Conservation (phyloP, 2,329 filamentous ascomycete genomes). For the Paraphaeosphaeria sporulosa region DNA sequence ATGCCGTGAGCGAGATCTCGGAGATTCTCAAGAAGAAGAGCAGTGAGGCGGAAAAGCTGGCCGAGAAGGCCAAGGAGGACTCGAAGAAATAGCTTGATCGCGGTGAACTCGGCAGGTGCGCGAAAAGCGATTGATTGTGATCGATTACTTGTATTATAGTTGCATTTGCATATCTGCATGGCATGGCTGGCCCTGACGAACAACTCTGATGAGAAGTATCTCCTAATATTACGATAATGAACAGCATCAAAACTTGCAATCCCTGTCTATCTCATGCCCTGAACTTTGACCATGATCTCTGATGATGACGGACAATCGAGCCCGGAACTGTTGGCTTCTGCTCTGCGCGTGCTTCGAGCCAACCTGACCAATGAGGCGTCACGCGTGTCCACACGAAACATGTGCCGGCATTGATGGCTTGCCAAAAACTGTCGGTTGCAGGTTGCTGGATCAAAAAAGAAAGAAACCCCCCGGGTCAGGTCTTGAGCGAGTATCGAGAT, state of each 20-base stretch:
- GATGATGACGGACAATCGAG: no score
- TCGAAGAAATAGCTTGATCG: constrained; percentile 39
- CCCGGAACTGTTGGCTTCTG: no score
- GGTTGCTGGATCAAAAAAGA: no score
- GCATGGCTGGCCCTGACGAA: constrained; percentile 2
- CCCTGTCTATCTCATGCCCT: no score
- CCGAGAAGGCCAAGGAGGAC: constrained; percentile 46
- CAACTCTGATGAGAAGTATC: not conserved
- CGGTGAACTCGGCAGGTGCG: not conserved
- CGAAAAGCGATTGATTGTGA: not conserved
- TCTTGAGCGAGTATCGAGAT: no score
- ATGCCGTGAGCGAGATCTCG: constrained; percentile 55
- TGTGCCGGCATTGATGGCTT: no score
- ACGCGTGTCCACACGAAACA: no score
- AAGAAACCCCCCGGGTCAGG: no score
- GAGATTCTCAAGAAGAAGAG: constrained; percentile 46
- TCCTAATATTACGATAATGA: not conserved
- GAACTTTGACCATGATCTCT: no score
- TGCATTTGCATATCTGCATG: constrained; percentile 14
- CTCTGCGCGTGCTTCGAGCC: no score
- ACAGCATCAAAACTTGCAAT: not conserved
- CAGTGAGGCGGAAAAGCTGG: constrained; percentile 40
- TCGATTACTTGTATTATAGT: constrained; percentile 1
- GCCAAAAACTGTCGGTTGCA: no score
- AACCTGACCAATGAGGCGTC: no score